A percentile compares a stretch with the other conserved stretches of the same genome.
phyloP scores from a whole-genome alignment of 208 protist genomes.

The Acanthamoeba healyi region DNA sequence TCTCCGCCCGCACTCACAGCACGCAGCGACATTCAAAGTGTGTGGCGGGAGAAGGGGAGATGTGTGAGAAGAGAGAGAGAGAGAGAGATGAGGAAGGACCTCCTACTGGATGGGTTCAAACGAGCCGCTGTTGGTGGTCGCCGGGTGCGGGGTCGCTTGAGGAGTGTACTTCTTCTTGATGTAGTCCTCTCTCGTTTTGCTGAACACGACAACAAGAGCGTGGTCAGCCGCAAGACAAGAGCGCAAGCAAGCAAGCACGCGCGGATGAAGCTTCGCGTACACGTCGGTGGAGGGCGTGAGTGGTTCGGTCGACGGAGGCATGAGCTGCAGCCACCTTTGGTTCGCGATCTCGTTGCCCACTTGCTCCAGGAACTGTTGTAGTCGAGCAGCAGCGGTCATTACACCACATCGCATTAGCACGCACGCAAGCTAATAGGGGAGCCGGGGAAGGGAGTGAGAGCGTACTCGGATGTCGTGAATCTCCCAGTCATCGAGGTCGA shows the following conservation, averaged over 20 bases:
- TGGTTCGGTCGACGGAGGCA: slow-evolving; percentile 2
- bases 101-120: background rate
- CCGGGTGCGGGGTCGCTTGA: background rate
- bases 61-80: too few relatives aligned
- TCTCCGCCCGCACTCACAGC: too few relatives aligned
- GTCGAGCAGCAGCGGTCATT: background rate
- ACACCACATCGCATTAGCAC: background rate
- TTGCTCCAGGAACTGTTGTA: slow-evolving; percentile 28
- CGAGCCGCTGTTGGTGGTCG: background rate
- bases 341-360: slow-evolving; percentile 26
- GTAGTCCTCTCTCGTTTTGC: slow-evolving; percentile 52
- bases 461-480: slow-evolving; percentile 40
- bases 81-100: too few relatives aligned
- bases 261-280: too few relatives aligned
- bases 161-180: slow-evolving; percentile 27
- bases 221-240: too few relatives aligned
- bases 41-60: too few relatives aligned
- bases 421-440: background rate
- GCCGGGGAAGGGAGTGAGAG: background rate
- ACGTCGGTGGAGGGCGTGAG: slow-evolving; percentile 39
- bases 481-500: slow-evolving; percentile 59
- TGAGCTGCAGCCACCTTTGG: background rate
- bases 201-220: background rate
- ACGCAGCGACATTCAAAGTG: too few relatives aligned
- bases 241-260: too few relatives aligned